Conservation (phyloP, 768 basidiomycete species). For the Pholiota molesta region DNA sequence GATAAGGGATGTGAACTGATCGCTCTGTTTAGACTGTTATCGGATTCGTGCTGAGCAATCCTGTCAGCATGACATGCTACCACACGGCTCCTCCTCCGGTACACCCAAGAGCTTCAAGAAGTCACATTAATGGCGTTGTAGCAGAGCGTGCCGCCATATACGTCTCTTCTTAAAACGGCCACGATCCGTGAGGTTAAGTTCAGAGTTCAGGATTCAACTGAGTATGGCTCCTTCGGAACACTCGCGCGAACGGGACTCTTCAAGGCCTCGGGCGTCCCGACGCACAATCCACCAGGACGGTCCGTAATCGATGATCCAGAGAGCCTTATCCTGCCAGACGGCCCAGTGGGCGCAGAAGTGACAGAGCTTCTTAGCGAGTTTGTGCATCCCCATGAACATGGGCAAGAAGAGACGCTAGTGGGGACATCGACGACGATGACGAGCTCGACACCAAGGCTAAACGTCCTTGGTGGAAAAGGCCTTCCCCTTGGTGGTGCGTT, state of each 20-base stretch:
- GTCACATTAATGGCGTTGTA: constrained; percentile 5
- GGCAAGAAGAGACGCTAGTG: constrained; percentile 33
- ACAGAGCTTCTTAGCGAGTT: constrained; percentile 50
- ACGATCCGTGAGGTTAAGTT: background rate
- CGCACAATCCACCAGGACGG: constrained; percentile 13
- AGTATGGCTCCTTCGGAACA: background rate
- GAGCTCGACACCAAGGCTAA: constrained; percentile 28
- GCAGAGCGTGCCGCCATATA: background rate
- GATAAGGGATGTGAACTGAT: constrained; percentile 25
- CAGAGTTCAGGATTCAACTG: background rate
- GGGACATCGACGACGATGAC: constrained; percentile 26
- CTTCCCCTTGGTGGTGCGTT: constrained; percentile 70
- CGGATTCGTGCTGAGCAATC: constrained; percentile 4
- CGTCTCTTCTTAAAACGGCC: background rate
- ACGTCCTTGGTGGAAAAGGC: constrained; percentile 76
- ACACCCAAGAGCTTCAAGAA: background rate
- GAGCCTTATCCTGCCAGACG: constrained; percentile 46
- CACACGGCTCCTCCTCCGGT: background rate
- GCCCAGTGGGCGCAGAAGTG: constrained; percentile 46
- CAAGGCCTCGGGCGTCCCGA: background rate
- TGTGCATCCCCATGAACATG: constrained; percentile 40
- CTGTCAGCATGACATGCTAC: background rate
- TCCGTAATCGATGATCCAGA: constrained; percentile 36
- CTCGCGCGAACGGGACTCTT: background rate
- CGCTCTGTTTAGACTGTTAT: constrained; percentile 13